Evolutionary conservation across 768 basidiomycete species (phyloP).

Genomic region (Crucibulum laeve): DNA sequence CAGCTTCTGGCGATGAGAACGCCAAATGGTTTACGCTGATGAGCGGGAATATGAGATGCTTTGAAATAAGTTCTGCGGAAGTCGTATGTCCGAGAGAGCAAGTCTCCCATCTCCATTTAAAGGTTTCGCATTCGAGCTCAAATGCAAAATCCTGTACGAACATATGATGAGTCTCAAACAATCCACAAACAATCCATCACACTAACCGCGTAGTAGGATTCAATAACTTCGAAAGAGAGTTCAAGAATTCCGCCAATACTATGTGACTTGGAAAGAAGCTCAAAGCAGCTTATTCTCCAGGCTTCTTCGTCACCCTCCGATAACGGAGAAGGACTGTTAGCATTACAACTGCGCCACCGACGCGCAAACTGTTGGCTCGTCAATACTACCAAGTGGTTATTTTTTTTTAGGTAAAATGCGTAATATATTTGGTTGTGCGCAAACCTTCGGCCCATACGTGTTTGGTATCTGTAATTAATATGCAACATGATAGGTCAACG

Average conservation of each 20-base stretch:
- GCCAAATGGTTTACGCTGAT: slow-evolving; percentile 68
- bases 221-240: slow-evolving; percentile 52
- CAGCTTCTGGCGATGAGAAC: slow-evolving; percentile 55
- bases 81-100: slow-evolving; percentile 56
- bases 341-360: slow-evolving; percentile 66
- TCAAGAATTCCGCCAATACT: slow-evolving; percentile 58
- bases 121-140: slow-evolving; percentile 50
- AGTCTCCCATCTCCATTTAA: slow-evolving; percentile 82
- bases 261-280: slow-evolving; percentile 54
- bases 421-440: slow-evolving; percentile 1
- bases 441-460: slow-evolving; percentile 73
- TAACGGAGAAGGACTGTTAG: slow-evolving; percentile 20
- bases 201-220: slow-evolving; percentile 58
- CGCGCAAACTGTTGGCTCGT: slow-evolving; percentile 56
- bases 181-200: slow-evolving; percentile 8
- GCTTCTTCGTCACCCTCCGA: slow-evolving; percentile 46
- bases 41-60: slow-evolving; percentile 72
- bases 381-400: slow-evolving; percentile 38
- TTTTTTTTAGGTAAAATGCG: no score
- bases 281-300: slow-evolving; percentile 55
- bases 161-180: slow-evolving; percentile 9
- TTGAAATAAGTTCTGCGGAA: slow-evolving; percentile 73
- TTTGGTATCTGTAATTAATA: slow-evolving; percentile 73
- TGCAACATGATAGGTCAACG: slow-evolving; percentile 51
- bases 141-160: slow-evolving; percentile 60